phyloP scores from a whole-genome alignment of 768 basidiomycete genomes.

The Tephrocybe sp. region DNA sequence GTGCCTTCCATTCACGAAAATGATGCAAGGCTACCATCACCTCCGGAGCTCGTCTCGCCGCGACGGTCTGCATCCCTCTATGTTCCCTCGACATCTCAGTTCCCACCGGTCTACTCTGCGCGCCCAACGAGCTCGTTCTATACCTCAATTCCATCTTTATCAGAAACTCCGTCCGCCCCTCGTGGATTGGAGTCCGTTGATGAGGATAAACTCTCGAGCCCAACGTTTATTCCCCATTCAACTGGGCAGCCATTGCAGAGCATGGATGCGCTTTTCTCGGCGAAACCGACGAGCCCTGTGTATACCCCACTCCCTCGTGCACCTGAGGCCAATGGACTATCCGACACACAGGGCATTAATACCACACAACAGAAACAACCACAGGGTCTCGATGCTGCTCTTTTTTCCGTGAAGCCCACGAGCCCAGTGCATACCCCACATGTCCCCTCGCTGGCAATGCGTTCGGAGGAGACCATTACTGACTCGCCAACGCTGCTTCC shows the following conservation, averaged over 20 bases:
- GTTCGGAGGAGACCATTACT: slow-evolving; percentile 16
- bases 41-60: slow-evolving; percentile 16
- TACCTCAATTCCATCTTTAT: slow-evolving; percentile 5
- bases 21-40: slow-evolving; percentile 16
- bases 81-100: slow-evolving; percentile 15
- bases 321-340: background rate
- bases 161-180: slow-evolving; percentile 1
- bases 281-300: slow-evolving; percentile 18
- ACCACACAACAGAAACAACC: background rate
- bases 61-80: slow-evolving; percentile 22
- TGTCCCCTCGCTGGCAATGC: slow-evolving; percentile 13
- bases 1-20: slow-evolving; percentile 12
- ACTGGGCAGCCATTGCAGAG: background rate
- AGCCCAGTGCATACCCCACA: slow-evolving; percentile 15
- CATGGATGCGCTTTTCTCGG: slow-evolving; percentile 11
- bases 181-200: slow-evolving; percentile 9
- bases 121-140: slow-evolving; percentile 18
- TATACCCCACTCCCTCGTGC: slow-evolving; percentile 10
- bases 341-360: background rate
- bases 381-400: background rate
- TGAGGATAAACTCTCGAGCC: slow-evolving; percentile 14
- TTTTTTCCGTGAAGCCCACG: slow-evolving; percentile 8
- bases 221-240: slow-evolving; percentile 2
- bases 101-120: slow-evolving; percentile 17
- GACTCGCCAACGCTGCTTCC: slow-evolving; percentile 15